A percentile compares a stretch with the other conserved stretches of the same genome.
phyloP scores from a whole-genome alignment of 169 alveolate genomes.

The Blepharisma undulans region DNA sequence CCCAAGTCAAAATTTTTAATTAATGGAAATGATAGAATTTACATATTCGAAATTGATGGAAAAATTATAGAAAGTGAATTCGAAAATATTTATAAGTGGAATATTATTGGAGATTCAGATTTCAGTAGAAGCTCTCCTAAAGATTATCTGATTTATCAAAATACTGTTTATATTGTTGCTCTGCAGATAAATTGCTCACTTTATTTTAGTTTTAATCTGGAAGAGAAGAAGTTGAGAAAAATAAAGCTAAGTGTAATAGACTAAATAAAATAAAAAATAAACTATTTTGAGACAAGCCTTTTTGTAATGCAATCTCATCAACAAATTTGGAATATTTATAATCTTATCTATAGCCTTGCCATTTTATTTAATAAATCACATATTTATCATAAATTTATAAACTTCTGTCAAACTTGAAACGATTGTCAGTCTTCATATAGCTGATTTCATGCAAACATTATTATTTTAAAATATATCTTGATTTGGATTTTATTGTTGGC shows the following conservation, averaged over 20 bases:
- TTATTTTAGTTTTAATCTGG: background rate
- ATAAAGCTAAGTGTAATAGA: background rate
- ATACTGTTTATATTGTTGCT: background rate
- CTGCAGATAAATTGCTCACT: background rate
- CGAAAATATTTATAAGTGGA: background rate
- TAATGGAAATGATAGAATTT: background rate
- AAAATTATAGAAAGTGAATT: background rate
- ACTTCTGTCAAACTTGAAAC: too few species aligned
- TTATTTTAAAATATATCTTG: background rate
- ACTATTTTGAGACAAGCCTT: too few species aligned
- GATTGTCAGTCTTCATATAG: too few species aligned
- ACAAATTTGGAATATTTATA: too few species aligned
- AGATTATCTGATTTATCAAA: background rate
- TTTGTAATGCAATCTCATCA: too few species aligned
- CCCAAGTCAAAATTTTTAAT: background rate
- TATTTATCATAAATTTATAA: too few species aligned
- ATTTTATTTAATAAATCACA: too few species aligned
- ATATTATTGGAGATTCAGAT: background rate
- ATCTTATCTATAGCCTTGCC: too few species aligned
- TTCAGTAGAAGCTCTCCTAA: background rate
- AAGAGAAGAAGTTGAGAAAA: background rate
- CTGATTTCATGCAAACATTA: background rate
- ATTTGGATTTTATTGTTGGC: background rate
- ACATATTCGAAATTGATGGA: background rate
- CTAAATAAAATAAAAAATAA: too few species aligned